Percentiles rank a stretch among this genome's conserved stretches.
phyloP scores from a whole-genome alignment of 139 green algal genomes.

The Micractinium conductrix region DNA sequence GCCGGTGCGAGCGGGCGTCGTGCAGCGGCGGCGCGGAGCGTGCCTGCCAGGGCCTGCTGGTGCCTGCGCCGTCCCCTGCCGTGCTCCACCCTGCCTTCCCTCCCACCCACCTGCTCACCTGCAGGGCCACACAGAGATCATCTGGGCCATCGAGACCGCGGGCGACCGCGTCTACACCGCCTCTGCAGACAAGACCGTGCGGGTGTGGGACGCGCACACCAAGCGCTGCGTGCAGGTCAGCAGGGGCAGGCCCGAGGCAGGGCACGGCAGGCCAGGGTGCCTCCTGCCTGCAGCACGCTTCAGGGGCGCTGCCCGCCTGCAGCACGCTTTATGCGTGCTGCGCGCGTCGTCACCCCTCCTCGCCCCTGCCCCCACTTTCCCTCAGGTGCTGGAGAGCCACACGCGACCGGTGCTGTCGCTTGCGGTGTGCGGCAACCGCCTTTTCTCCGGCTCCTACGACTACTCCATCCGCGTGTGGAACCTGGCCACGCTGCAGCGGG shows the following conservation, averaged over 20 bases:
- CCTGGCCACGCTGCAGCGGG: constrained; percentile 69
- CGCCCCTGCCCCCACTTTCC: neutral
- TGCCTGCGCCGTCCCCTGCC: neutral
- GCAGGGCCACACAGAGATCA: constrained; percentile 95
- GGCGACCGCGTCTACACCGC: constrained; percentile 82
- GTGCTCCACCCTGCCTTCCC: neutral
- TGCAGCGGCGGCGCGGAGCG: neutral
- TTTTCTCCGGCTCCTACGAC: constrained; percentile 95
- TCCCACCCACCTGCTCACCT: neutral
- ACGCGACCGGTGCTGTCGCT: constrained; percentile 90
- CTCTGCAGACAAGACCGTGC: constrained; percentile 92
- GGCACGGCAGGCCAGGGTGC: neutral
- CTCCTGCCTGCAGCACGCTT: neutral
- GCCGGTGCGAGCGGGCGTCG: constrained; percentile 52
- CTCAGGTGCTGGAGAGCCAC: constrained; percentile 90
- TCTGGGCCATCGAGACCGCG: constrained; percentile 91
- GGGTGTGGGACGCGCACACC: constrained; percentile 85
- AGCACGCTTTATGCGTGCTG: too few relatives aligned
- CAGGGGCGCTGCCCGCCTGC: neutral
- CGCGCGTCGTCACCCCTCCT: neutral
- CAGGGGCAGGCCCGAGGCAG: neutral
- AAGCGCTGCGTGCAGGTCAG: constrained; percentile 54
- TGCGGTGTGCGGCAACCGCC: constrained; percentile 71
- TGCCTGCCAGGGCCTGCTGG: neutral
- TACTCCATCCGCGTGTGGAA: constrained; percentile 93